A percentile compares a stretch with the other conserved stretches of the same genome.
These are phyloP conservation scores for Vishniacozyma victoriae DNA, from an alignment of 768 basidiomycete genomes.

Conservation along the genomic window DNA sequence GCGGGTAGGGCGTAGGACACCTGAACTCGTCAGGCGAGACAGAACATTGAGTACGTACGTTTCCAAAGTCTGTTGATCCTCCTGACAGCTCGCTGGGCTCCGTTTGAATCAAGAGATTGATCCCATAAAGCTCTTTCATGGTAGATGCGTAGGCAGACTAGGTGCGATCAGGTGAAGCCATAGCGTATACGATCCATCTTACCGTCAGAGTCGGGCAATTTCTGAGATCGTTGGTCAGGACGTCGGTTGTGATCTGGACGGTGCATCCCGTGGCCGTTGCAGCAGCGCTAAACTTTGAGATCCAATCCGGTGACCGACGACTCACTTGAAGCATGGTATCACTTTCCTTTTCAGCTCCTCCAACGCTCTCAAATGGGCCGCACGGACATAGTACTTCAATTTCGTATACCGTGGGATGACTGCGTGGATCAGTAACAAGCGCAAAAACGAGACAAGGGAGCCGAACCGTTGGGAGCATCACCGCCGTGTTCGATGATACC, in stretches of 20 bases:
- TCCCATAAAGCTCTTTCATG: background rate
- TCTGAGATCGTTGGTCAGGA: conserved; percentile 55
- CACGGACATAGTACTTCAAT: conserved; percentile 71
- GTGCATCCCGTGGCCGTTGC: conserved; percentile 58
- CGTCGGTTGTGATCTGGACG: conserved; percentile 49
- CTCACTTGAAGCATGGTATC: conserved; percentile 66
- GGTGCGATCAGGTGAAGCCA: too few relatives aligned
- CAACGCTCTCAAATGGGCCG: conserved; percentile 61
- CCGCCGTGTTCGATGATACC: conserved; percentile 67
- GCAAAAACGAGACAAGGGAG: background rate
- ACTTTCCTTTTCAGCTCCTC: conserved; percentile 58
- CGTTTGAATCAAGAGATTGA: background rate
- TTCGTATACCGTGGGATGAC: conserved; percentile 68
- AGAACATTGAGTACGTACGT: conserved; percentile 4
- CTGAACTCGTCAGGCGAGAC: background rate
- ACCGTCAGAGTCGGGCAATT: conserved; percentile 10
- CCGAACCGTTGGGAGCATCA: conserved; percentile 64
- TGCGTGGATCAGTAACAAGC: conserved; percentile 35
- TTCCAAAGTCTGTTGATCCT: conserved; percentile 26
- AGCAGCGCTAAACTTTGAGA: conserved; percentile 12
- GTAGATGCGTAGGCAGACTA: conserved; percentile 7
- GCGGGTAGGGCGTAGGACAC: conserved; percentile 3
- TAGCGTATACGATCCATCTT: too few relatives aligned
- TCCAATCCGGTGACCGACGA: conserved; percentile 15
- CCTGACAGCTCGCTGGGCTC: background rate